A percentile compares a stretch with the other conserved stretches of the same genome.
phyloP scores from a whole-genome alignment of 805 yeast genomes.

The Ogataea pignaliae region DNA sequence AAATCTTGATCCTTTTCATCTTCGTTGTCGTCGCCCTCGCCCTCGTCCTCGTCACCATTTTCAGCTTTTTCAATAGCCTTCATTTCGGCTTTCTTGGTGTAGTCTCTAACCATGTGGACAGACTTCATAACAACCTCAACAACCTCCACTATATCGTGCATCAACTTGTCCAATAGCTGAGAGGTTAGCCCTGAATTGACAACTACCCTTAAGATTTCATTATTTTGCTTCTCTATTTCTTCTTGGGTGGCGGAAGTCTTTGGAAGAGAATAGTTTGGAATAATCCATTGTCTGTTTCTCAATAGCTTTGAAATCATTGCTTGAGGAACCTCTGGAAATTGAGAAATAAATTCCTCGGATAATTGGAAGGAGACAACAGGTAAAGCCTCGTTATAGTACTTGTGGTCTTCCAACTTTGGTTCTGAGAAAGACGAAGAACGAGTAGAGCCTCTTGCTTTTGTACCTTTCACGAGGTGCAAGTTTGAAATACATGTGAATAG shows the following conservation, averaged over 20 bases:
- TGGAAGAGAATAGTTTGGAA: slow-evolving; percentile 87
- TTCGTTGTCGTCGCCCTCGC: slow-evolving; percentile 1
- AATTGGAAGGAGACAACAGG: slow-evolving; percentile 89
- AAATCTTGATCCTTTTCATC: slow-evolving; percentile 24
- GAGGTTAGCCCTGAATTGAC: slow-evolving; percentile 67
- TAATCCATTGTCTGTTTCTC: slow-evolving; percentile 78
- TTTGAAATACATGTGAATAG: slow-evolving; percentile 72
- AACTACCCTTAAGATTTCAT: slow-evolving; percentile 80
- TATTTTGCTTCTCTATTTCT: slow-evolving; percentile 31
- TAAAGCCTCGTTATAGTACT: slow-evolving; percentile 63
- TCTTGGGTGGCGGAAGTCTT: slow-evolving; percentile 34
- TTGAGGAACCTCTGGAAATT: slow-evolving; percentile 82
- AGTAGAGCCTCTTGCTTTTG: slow-evolving; percentile 23
- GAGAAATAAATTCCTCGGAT: slow-evolving; percentile 47
- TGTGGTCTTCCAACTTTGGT: slow-evolving; percentile 30
- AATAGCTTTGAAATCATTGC: slow-evolving; percentile 64
- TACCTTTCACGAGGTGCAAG: slow-evolving; percentile 59
- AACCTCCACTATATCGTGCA: slow-evolving; percentile 53
- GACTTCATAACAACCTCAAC: slow-evolving; percentile 50
- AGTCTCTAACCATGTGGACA: slow-evolving; percentile 35
- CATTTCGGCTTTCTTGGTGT: slow-evolving; percentile 13
- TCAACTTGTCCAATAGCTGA: slow-evolving; percentile 55
- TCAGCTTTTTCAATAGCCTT: neutral
- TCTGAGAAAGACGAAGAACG: slow-evolving; percentile 16
- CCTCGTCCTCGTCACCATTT: neutral